Evolutionary conservation across 148 eudicot species (phyloP).

Genomic region (Beta vulgaris): DNA sequence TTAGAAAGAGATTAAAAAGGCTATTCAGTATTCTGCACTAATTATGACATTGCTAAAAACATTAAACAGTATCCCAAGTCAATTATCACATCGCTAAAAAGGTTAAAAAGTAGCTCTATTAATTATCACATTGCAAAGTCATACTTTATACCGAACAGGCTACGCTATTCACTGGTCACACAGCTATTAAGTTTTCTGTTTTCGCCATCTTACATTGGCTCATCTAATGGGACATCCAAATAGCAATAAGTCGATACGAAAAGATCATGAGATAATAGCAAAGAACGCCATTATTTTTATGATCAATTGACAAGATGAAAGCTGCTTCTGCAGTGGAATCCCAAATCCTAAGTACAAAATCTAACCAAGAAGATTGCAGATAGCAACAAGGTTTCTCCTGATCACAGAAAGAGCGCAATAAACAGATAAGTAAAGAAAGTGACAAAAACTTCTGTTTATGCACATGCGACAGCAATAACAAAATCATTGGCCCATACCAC

Average conservation of each 20-base stretch:
- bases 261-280: neutral
- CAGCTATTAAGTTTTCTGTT: neutral
- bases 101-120: neutral
- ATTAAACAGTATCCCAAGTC: neutral
- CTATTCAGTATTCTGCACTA: neutral
- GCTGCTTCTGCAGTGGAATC: neutral
- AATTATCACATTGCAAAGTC: neutral
- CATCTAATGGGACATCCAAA: neutral
- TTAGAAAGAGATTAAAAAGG: neutral
- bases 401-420: slow-evolving; percentile 9
- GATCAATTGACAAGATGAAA: neutral
- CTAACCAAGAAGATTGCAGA: slow-evolving; percentile 16
- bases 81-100: neutral
- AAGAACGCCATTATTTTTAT: neutral
- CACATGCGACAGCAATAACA: slow-evolving; percentile 19
- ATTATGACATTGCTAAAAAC: no score
- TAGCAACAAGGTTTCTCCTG: slow-evolving; percentile 3
- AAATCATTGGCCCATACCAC: slow-evolving; percentile 16
- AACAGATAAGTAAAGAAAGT: slow-evolving; percentile 27
- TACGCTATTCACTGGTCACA: neutral
- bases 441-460: slow-evolving; percentile 20
- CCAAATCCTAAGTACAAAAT: slow-evolving; percentile 6
- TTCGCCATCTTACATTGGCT: slow-evolving; percentile 3
- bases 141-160: neutral
- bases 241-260: neutral